phyloP scores from a whole-genome alignment of 257 asterid genomes.

The Oldenlandia corymbosa region DNA sequence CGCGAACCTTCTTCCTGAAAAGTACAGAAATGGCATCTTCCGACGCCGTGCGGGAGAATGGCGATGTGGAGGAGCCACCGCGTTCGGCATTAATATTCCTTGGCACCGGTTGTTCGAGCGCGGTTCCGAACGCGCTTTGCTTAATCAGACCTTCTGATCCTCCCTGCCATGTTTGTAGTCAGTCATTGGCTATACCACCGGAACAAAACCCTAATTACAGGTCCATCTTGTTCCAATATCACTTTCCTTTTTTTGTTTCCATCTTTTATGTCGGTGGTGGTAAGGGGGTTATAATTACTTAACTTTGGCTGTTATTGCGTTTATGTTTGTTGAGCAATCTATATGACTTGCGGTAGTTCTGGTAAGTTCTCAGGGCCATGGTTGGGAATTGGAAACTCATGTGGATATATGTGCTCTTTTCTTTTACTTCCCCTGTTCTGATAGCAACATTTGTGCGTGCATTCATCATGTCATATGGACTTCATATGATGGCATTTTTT shows the following conservation, averaged over 20 bases:
- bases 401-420: not conserved
- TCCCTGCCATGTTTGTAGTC: conserved; percentile 75
- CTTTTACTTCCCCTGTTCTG: not conserved
- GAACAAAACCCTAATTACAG: conserved; percentile 83
- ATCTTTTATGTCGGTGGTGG: too few species aligned
- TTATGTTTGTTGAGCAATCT: not conserved
- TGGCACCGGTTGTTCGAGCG: conserved; percentile 98
- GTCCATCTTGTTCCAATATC: conserved; percentile 20
- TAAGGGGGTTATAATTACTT: not conserved
- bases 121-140: conserved; percentile 78
- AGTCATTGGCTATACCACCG: conserved; percentile 63
- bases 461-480: not conserved
- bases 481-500: not conserved
- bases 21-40: conserved; percentile 29
- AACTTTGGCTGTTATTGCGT: not conserved
- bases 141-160: conserved; percentile 82
- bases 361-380: not conserved
- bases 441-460: not conserved
- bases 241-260: not conserved
- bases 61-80: conserved; percentile 36
- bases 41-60: conserved; percentile 33
- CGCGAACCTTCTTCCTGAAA: not conserved
- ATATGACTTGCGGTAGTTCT: not conserved
- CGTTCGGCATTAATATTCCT: conserved; percentile 74
- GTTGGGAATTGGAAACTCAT: not conserved